Evolutionary conservation across 129 eudicot genomes (phyloP).

Genomic region (Scalesia atractyloides): DNA sequence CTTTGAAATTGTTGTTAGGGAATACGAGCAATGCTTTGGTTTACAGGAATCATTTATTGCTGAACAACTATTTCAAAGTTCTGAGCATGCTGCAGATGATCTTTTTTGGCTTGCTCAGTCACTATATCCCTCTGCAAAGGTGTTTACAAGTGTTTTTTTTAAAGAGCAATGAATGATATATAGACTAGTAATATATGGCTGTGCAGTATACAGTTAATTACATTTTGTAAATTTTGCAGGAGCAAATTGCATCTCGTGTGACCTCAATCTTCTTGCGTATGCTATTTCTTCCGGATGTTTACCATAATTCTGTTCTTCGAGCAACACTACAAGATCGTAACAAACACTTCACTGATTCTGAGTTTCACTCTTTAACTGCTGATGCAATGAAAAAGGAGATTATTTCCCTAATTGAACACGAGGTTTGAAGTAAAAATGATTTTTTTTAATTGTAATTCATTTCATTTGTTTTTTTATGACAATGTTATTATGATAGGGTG

Average conservation of each 20-base stretch:
- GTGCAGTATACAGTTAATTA: not conserved
- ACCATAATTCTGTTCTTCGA: constrained; percentile 58
- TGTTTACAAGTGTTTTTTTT: constrained; percentile 21
- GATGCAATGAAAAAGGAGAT: constrained; percentile 82
- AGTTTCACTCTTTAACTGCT: constrained; percentile 68
- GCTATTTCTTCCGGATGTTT: constrained; percentile 82
- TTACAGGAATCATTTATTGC: constrained; percentile 74
- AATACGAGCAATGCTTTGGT: constrained; percentile 51
- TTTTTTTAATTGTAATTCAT: not conserved
- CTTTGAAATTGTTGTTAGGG: constrained; percentile 47
- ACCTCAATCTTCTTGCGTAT: constrained; percentile 73
- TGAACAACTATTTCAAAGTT: constrained; percentile 80
- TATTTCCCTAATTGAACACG: constrained; percentile 68
- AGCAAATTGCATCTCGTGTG: constrained; percentile 61
- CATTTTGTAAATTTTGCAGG: constrained; percentile 49
- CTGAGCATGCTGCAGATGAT: constrained; percentile 77
- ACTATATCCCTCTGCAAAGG: constrained; percentile 74
- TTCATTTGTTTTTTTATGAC: constrained; percentile 15
- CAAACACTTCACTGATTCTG: constrained; percentile 78
- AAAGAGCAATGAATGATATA: not conserved
- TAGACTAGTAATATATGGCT: constrained; percentile 11
- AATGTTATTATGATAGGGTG: constrained; percentile 57
- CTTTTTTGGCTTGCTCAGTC: constrained; percentile 80
- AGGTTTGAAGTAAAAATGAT: constrained; percentile 48
- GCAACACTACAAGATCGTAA: constrained; percentile 70